Evolutionary conservation across 1,284 basidiomycete species (phyloP).

Genomic region (Sphaerobolus stellatus): DNA sequence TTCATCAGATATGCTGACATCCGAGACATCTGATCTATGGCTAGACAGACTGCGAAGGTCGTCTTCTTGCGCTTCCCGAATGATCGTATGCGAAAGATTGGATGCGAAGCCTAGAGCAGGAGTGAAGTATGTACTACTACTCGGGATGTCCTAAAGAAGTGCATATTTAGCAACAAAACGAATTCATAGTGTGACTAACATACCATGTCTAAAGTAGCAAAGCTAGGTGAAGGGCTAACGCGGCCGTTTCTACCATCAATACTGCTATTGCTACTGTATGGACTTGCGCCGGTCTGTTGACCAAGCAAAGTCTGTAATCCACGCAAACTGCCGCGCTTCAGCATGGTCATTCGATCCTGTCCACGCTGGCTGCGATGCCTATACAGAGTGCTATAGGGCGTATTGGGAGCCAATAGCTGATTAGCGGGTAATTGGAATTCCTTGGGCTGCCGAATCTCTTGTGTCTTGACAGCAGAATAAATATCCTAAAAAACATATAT

Average conservation of each 20-base stretch:
- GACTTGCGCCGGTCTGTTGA: conserved; percentile 56
- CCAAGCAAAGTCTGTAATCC: conserved; percentile 79
- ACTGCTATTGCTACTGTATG: conserved; percentile 78
- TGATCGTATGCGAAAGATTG: conserved; percentile 94
- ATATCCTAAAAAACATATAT: conserved; percentile 66
- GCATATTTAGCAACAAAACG: conserved; percentile 18
- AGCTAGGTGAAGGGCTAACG: conserved; percentile 85
- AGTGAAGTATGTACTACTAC: conserved; percentile 50
- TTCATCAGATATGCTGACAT: conserved; percentile 86
- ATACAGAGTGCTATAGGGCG: conserved; percentile 39
- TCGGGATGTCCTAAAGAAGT: conserved; percentile 34
- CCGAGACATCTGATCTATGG: conserved; percentile 58
- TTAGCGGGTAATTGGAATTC: conserved; percentile 29
- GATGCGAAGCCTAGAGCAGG: conserved; percentile 93
- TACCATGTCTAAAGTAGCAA: conserved; percentile 76
- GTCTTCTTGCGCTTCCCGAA: conserved; percentile 91
- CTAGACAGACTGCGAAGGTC: conserved; percentile 73
- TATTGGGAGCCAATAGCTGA: conserved; percentile 48
- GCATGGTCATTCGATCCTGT: conserved; percentile 68
- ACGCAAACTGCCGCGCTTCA: conserved; percentile 87
- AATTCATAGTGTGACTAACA: background rate
- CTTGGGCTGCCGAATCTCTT: conserved; percentile 86
- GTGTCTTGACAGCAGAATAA: conserved; percentile 86
- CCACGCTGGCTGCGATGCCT: conserved; percentile 69
- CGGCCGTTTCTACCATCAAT: conserved; percentile 63